These are phyloP conservation scores for Coemansia sp. DNA, from an alignment of 192 early-diverging fungal genomes.

Conservation along the genomic window DNA sequence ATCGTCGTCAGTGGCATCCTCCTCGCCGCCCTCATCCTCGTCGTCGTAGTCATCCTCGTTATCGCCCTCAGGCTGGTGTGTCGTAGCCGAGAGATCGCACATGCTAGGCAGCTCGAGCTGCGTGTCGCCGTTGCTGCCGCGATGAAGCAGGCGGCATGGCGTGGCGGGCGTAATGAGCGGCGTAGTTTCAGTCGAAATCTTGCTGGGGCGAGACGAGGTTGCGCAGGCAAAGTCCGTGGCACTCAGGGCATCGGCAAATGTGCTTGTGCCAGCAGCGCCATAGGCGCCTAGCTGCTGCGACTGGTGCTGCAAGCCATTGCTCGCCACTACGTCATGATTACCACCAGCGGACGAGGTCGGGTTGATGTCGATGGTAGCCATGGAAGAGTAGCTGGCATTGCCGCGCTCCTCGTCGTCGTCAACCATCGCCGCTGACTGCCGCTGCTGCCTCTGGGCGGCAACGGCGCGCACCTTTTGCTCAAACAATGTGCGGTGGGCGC, in stretches of 20 bases:
- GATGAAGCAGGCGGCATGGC: constrained; percentile 3
- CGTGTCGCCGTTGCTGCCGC: not conserved
- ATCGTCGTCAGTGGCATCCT: not conserved
- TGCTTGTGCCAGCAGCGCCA: constrained; percentile 13
- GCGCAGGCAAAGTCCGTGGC: constrained; percentile 9
- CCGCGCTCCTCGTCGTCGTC: constrained; percentile 4
- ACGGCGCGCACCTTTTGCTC: not conserved
- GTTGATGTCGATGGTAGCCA: constrained; percentile 9
- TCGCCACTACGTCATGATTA: constrained; percentile 3
- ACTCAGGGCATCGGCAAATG: constrained; percentile 11
- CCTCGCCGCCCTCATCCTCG: not conserved
- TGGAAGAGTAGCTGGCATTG: constrained; percentile 3
- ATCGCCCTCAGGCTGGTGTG: not conserved
- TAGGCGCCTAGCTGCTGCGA: constrained; percentile 2
- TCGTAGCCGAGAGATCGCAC: constrained; percentile 7
- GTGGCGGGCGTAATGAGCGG: constrained; percentile 25
- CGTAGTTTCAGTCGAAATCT: constrained; percentile 17
- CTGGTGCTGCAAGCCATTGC: not conserved
- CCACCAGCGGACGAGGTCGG: not conserved
- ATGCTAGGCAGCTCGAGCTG: constrained; percentile 10
- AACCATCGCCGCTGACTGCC: not conserved
- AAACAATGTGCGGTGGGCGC: constrained; percentile 7
- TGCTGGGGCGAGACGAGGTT: constrained; percentile 13
- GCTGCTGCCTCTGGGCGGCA: not conserved
- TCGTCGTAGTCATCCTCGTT: not conserved